Percentiles rank a stretch among this genome's conserved stretches.
Evolutionary conservation across 441 rosid species (phyloP).

Genomic region (Brassica hybrid): DNA sequence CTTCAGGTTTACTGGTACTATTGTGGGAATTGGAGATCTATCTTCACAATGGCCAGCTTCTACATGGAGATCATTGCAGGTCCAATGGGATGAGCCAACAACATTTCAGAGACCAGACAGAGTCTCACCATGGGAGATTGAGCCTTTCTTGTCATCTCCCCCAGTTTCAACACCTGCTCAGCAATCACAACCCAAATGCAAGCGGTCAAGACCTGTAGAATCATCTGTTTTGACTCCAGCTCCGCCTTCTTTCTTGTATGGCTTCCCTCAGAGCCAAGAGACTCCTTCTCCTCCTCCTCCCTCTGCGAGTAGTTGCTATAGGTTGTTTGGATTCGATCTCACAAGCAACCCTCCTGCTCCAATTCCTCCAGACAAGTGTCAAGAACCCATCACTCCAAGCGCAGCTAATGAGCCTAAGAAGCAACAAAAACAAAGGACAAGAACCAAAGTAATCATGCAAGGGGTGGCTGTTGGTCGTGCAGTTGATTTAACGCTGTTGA

Average conservation of each 20-base stretch:
- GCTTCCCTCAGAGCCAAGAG: slow-evolving; percentile 31
- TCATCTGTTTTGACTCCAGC: slow-evolving; percentile 36
- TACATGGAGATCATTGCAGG: slow-evolving; percentile 86
- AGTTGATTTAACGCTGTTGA: slow-evolving; percentile 59
- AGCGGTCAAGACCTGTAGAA: slow-evolving; percentile 70
- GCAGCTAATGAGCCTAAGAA: slow-evolving; percentile 47
- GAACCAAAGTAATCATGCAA: slow-evolving; percentile 48
- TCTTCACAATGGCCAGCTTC: slow-evolving; percentile 79
- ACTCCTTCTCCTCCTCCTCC: slow-evolving; percentile 41
- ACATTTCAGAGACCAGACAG: slow-evolving; percentile 78
- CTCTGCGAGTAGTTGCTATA: slow-evolving; percentile 48
- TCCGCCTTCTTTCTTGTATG: slow-evolving; percentile 49
- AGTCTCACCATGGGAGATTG: slow-evolving; percentile 98
- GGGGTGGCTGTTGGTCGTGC: slow-evolving; percentile 76
- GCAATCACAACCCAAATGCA: slow-evolving; percentile 60
- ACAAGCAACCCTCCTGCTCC: slow-evolving; percentile 44
- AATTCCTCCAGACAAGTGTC: slow-evolving; percentile 27
- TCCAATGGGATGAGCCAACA: slow-evolving; percentile 88
- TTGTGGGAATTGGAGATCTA: slow-evolving; percentile 77
- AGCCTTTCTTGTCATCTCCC: slow-evolving; percentile 60
- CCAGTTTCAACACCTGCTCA: slow-evolving; percentile 43
- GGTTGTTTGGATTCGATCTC: slow-evolving; percentile 84
- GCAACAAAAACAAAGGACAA: slow-evolving; percentile 43
- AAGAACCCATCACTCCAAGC: slow-evolving; percentile 48
- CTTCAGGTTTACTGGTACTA: slow-evolving; percentile 84